Conservation (phyloP, 208 protist species). For the Naegleria lovaniensis region DNA sequence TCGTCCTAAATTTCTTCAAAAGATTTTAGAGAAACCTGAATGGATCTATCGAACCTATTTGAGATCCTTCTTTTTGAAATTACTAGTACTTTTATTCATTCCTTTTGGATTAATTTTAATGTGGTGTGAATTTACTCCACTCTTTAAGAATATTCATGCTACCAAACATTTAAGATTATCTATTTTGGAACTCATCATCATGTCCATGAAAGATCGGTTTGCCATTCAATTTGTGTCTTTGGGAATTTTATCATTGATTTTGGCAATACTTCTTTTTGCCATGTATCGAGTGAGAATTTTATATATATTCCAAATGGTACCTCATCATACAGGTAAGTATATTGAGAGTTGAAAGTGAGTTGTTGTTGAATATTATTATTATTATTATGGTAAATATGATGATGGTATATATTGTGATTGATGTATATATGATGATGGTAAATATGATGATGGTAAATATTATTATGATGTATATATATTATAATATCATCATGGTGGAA, state of each 20-base stretch:
- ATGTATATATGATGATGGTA: too few relatives aligned
- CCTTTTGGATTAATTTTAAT: neutral
- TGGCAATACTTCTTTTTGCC: neutral
- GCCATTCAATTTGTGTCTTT: neutral
- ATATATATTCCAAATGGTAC: neutral
- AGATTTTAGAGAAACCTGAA: neutral
- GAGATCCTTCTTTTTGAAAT: neutral
- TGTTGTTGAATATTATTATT: too few relatives aligned
- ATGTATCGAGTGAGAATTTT: neutral
- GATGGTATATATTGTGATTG: too few relatives aligned
- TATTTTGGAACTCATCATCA: neutral
- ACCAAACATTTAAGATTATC: neutral
- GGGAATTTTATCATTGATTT: neutral
- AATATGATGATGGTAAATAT: too few relatives aligned
- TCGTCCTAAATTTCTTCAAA: neutral
- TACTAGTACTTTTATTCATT: neutral
- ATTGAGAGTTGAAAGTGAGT: too few relatives aligned
- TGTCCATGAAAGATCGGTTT: neutral
- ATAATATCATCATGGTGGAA: too few relatives aligned
- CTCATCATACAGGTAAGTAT: neutral
- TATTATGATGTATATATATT: too few relatives aligned
- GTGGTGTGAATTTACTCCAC: slow-evolving; percentile 8
- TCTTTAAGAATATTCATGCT: neutral
- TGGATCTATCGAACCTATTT: neutral
- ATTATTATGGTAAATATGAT: too few relatives aligned